Conservation (phyloP, 2,329 filamentous ascomycete genomes). For the Pseudogymnoascus sp. region DNA sequence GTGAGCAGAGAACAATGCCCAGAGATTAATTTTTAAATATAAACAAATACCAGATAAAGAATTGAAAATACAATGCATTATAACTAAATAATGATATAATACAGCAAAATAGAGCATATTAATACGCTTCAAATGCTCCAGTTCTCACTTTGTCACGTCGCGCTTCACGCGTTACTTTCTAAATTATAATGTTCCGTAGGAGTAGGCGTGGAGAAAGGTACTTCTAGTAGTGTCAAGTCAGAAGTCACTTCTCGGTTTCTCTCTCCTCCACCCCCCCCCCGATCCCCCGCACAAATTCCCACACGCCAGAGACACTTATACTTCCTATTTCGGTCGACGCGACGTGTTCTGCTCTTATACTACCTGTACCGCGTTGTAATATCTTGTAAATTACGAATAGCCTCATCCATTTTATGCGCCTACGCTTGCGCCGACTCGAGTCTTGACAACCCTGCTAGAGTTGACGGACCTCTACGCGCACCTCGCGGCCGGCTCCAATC, state of each 20-base stretch:
- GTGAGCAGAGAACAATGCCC: not conserved
- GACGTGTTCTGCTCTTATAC: slow-evolving; percentile 7
- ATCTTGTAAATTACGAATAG: slow-evolving; percentile 6
- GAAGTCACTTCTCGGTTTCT: not conserved
- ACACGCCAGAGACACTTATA: slow-evolving; percentile 10
- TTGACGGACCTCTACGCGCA: not conserved
- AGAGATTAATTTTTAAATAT: not conserved
- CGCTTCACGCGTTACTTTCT: not conserved
- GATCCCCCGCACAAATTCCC: not conserved
- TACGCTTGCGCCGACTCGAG: not conserved
- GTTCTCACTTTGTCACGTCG: not conserved
- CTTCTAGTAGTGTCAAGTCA: not conserved
- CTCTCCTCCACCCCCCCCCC: not conserved
- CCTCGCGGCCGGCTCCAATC: slow-evolving; percentile 1
- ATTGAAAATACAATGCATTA: not conserved
- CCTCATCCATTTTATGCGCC: slow-evolving; percentile 2
- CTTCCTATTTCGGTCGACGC: slow-evolving; percentile 12
- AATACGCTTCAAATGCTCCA: not conserved
- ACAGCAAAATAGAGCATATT: not conserved
- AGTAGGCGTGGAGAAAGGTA: not conserved
- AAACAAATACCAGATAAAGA: not conserved
- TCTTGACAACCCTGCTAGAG: not conserved
- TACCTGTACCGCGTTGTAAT: slow-evolving; percentile 1
- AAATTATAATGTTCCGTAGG: not conserved
- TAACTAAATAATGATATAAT: not conserved